Percentiles rank a stretch among this genome's conserved stretches.
phyloP scores from a whole-genome alignment of 305 asterid genomes.

The Striga hermonthica region DNA sequence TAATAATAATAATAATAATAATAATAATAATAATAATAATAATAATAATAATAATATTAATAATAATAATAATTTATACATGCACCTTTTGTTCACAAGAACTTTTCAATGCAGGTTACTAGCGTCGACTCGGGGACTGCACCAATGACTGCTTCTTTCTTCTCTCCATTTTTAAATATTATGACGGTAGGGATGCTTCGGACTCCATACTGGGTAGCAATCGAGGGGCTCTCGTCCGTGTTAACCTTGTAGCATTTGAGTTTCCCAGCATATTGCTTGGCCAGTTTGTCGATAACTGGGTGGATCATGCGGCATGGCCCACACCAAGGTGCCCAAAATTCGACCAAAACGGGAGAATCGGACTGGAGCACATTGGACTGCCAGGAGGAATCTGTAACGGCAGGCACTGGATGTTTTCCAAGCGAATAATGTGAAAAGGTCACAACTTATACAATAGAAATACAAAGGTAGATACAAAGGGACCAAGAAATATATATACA shows the following conservation, averaged over 20 bases:
- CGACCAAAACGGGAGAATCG: constrained; percentile 66
- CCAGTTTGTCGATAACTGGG: constrained; percentile 71
- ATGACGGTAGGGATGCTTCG: constrained; percentile 93
- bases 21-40: too few species aligned
- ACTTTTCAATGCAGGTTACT: constrained; percentile 67
- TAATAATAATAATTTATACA: constrained; percentile 4
- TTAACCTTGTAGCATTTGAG: constrained; percentile 81
- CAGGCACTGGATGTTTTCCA: constrained; percentile 49
- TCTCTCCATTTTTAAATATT: constrained; percentile 73
- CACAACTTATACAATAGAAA: not conserved
- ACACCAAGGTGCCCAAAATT: constrained; percentile 99
- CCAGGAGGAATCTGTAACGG: constrained; percentile 58
- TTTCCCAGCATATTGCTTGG: constrained; percentile 65
- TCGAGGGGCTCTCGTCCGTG: constrained; percentile 73
- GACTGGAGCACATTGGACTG: constrained; percentile 50
- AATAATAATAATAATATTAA: too few species aligned
- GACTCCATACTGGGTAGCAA: constrained; percentile 75
- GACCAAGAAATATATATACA: not conserved
- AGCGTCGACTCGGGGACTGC: constrained; percentile 87
- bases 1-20: too few species aligned
- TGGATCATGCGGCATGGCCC: constrained; percentile 96
- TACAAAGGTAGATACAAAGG: not conserved
- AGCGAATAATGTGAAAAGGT: constrained; percentile 13
- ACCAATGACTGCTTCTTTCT: constrained; percentile 83
- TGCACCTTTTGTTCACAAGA: constrained; percentile 50